Evolutionary conservation across 1,139 yeast species (phyloP), one percentile per base, ranked within the genome.

Genomic region (Blastobotrys arbuscula): DNA sequence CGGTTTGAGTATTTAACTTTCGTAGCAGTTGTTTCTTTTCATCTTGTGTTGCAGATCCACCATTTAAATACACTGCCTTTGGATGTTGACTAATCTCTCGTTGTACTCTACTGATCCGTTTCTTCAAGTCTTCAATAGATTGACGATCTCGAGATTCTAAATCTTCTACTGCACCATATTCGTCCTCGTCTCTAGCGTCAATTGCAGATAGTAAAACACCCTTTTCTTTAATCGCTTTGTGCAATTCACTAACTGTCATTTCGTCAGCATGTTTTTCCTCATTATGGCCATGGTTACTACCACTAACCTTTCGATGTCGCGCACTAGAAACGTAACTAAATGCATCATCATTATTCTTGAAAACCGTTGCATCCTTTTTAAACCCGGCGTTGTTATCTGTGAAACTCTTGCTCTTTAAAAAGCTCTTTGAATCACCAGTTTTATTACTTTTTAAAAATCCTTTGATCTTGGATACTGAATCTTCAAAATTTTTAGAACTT

Each of bases 151-250:
- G 63, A 2, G 58, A 48, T 41, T 70, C 71, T 28, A 66, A 57
- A 7, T 65, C 60, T 46, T 70, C 64, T 30, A 73, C 77, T 20
- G 76, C 77, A 49, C 72, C 73, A 50, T 69, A 68, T 46, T 73
- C 61, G 50, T 81, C 82, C 50, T 77, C 81, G 59, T 82, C 94
- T 56, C 77, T 77, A 1, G 82, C 78, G 61, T 85, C 94, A 56
- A 84, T 68, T 0, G 94, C 92, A 55, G 78, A 84, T 45, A 86
- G 70, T 46, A 84, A 62, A 50, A 83, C 81, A 58, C 78, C 75
- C 72, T 84, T 84, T 62, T 86, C 94, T 42, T 78, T 77, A 45
- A 86, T 76, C 53, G 74, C 67, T 61, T 82, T 84, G 58, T 77
- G 78, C 59, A 85, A 72, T 21, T 79, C 81, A 2, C 74, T 77